Evolutionary conservation across 2,329 filamentous ascomycete genomes (phyloP).

Genomic region (Aspergillus ustus): DNA sequence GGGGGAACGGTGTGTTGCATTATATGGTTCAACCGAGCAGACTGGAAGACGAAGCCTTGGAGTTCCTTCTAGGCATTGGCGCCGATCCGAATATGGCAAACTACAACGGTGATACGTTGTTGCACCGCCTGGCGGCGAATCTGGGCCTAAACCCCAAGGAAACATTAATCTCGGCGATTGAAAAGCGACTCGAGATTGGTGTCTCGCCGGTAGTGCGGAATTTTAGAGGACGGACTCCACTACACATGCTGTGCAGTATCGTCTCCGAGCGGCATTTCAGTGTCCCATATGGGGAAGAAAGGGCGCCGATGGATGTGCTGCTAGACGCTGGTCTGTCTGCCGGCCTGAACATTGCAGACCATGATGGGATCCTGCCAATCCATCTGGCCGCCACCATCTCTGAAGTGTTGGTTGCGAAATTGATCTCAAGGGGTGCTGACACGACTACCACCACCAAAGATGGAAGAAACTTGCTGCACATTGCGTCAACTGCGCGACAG

Average conservation of each 20-base stretch:
- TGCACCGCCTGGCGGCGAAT: constrained; percentile 21
- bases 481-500: constrained; percentile 24
- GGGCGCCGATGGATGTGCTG: constrained; percentile 19
- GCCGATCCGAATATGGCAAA: constrained; percentile 20
- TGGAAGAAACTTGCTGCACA: constrained; percentile 27
- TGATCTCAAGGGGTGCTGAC: constrained; percentile 26
- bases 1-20: constrained; percentile 23
- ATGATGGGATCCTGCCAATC: constrained; percentile 25
- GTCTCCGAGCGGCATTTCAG: constrained; percentile 14
- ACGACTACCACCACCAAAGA: constrained; percentile 20
- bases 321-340: constrained; percentile 16
- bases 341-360: constrained; percentile 20
- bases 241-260: constrained; percentile 22
- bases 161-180: neutral
- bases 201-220: constrained; percentile 6
- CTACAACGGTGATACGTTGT: constrained; percentile 22
- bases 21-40: neutral
- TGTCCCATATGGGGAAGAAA: constrained; percentile 2
- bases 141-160: constrained; percentile 13
- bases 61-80: constrained; percentile 22
- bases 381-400: constrained; percentile 26
- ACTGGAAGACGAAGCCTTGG: constrained; percentile 3
- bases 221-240: constrained; percentile 22
- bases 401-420: constrained; percentile 20
- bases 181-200: constrained; percentile 1